Base-by-base conservation (phyloP, 306 rosid species). In the Prunus mongolica region DNA sequence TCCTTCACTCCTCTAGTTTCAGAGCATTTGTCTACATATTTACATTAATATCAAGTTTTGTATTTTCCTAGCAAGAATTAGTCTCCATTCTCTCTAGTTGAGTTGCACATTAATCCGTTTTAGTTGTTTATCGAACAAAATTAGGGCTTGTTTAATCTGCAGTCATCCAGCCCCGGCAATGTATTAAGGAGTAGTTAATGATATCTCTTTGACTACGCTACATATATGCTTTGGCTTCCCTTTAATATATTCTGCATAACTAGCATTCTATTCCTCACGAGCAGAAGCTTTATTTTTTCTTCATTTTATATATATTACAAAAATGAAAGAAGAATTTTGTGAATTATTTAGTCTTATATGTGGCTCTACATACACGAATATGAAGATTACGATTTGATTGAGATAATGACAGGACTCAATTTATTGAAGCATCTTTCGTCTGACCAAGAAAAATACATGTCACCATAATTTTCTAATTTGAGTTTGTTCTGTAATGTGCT, bases 21-120 rank as follows among this genome's bases (percentile, higher is more conserved):
- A 38, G 56, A 72, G 64, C 38, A 19, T 62, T 75, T 52, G 73
- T 54, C 55, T 63, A 16, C 28, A 13, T 41, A 22, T 57, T 78
- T 65, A 38, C 80, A 25, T 65, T 71, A 14, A 71, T 54, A 67
- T 54, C 16, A 50, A 57, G 32, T 61, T 55, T 58, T 79, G 71
- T 57, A 32, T 49, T 76, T 54, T 46, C 38, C 24, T 56, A 72
- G 73, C 75, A 62, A 78, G 83, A 75, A 38, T 71, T 83, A 81
- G 88, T 75, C 32, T 47, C 28, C 46, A 50, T 20, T 72, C 20
- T 19, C 63, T 66, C 67, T 60, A 46, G 69, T 74, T 14, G 62
- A 77, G 69, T 58, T 78, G 72, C 46, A 51, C 69, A 30, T 34
- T 51, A 51, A 81, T 71, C 46, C 16, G 70, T 46, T 72, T 72